phyloP scores from a whole-genome alignment of 768 basidiomycete genomes.

The Suillus decipiens region DNA sequence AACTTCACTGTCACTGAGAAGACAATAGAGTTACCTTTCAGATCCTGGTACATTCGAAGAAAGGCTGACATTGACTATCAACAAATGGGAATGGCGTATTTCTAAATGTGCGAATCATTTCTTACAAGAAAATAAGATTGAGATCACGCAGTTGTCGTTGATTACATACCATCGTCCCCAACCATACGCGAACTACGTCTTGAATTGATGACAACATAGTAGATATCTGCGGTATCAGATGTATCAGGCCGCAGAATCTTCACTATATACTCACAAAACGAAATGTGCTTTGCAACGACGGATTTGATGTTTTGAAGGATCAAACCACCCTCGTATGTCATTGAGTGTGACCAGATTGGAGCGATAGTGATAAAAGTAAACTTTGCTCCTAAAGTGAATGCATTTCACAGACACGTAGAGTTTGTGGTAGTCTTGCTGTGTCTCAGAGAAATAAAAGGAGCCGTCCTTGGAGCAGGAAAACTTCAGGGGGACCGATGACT shows the following conservation, averaged over 20 bases:
- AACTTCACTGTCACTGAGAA: no score
- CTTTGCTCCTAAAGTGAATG: conserved; percentile 46
- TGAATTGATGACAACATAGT: neutral
- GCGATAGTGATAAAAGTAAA: conserved; percentile 42
- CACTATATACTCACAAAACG: conserved; percentile 41
- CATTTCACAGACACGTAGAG: conserved; percentile 17
- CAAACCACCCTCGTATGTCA: conserved; percentile 36
- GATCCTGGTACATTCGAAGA: conserved; percentile 21
- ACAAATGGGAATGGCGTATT: conserved; percentile 26
- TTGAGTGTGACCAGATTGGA: conserved; percentile 42
- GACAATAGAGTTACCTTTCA: conserved; percentile 16
- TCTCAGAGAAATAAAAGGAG: neutral
- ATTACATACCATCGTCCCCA: neutral
- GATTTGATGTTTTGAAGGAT: conserved; percentile 36
- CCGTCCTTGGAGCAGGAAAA: neutral
- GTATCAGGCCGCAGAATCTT: conserved; percentile 26
- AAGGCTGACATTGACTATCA: conserved; percentile 19
- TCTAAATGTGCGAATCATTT: conserved; percentile 22
- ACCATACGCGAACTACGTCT: neutral
- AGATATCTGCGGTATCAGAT: neutral
- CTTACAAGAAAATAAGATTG: conserved; percentile 8
- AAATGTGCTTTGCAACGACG: conserved; percentile 32
- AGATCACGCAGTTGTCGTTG: neutral
- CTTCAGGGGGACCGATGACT: neutral
- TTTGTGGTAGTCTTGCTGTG: neutral